Evolutionary conservation across 305 asterid genomes (phyloP).

Genomic region (Fraxinus greggii): DNA sequence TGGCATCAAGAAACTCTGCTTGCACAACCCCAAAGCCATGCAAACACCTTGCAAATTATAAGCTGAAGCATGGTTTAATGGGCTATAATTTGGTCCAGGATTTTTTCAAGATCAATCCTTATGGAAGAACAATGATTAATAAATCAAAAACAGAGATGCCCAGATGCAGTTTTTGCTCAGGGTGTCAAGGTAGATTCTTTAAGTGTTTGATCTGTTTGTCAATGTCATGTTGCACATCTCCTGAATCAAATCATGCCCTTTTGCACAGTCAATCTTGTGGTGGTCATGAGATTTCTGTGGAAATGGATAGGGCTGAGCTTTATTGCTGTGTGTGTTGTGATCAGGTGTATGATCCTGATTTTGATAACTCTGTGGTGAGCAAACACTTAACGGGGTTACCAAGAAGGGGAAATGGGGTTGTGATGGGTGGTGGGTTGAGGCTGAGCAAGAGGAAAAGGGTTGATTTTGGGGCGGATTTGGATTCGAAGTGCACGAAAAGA

Average conservation of each 20-base stretch:
- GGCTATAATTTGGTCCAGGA: conserved; percentile 50
- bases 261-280: conserved; percentile 44
- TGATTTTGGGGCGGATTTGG: conserved; percentile 61
- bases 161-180: conserved; percentile 57
- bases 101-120: conserved; percentile 46
- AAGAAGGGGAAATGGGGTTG: conserved; percentile 33
- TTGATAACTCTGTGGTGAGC: conserved; percentile 47
- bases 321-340: conserved; percentile 61
- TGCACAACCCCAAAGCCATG: conserved; percentile 50
- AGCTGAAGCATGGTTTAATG: conserved; percentile 48
- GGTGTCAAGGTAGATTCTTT: conserved; percentile 45
- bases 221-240: conserved; percentile 36
- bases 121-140: conserved; percentile 49
- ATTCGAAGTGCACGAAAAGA: conserved; percentile 41
- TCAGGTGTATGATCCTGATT: conserved; percentile 74
- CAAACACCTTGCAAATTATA: conserved; percentile 62
- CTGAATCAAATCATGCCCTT: conserved; percentile 50
- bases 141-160: conserved; percentile 40
- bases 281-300: conserved; percentile 62
- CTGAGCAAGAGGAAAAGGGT: conserved; percentile 66
- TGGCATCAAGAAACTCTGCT: conserved; percentile 46
- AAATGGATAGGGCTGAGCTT: conserved; percentile 66
- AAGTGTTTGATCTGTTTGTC: conserved; percentile 74
- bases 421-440: conserved; percentile 40
- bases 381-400: conserved; percentile 39